Evolutionary conservation across 352 stramenopile genomes (phyloP), one percentile per base, ranked within the genome.

Genomic region (Phytopythium ostracodes): DNA sequence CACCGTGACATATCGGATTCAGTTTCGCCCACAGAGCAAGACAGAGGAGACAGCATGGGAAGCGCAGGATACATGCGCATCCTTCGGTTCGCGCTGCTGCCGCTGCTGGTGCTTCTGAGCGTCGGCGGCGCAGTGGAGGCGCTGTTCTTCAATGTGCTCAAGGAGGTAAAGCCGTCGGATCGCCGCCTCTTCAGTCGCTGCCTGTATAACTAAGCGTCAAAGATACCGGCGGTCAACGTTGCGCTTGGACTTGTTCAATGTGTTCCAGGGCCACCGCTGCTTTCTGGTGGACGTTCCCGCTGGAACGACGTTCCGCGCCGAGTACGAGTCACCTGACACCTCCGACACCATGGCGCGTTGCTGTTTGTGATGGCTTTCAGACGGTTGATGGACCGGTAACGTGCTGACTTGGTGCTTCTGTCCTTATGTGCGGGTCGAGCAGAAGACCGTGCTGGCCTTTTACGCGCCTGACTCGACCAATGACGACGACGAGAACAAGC

Each of bases 271-370:
- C 31, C 75, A 91, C 62, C 81, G 84, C 38, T 96, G 87, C 68
- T 96, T 93, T 38, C 67, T 94, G 29, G 70, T 85, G 33, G 84
- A 94, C 65, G 71, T 95, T n/a, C 86, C 87, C 1, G 73, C 73
- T 14, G 64, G 75, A n/a, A 96, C 87, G 29, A 71, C 81, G 40
- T 82, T 96, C 66, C 81, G 84, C 53, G 84, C 77, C 27, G 81
- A 92, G 64, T 96, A 93, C 50, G 78, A 94, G 60, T 94, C 87
- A 31, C 87, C 86, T n/a, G 87, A 96, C 66, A 91, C 85, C 43
- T 88, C 71, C 4, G 76, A 89, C 49, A 80, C 77, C 20, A 84
- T 92, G 78, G 85, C 89, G 63, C 18, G 59, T 10, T 5, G 29
- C 9, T 18, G 33, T 25, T 20, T 6, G 40, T 18, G 49, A 9